Evolutionary conservation across 2,329 filamentous ascomycete species (phyloP).

Genomic region (Ophiostoma himal-ulmi): DNA sequence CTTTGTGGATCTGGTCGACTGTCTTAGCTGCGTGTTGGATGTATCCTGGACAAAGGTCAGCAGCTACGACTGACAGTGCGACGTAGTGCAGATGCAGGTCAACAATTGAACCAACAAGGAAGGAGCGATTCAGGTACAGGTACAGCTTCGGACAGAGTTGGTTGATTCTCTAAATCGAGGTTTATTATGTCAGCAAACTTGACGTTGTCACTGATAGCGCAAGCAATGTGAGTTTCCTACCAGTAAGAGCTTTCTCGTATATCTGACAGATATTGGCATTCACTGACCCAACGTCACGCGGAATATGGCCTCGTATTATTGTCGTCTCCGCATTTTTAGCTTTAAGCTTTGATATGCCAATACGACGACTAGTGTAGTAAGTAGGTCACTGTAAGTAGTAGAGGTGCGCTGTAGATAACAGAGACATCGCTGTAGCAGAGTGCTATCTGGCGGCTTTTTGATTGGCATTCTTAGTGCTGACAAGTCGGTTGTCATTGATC

Average conservation of each 20-base stretch:
- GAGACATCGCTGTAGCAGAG: not conserved
- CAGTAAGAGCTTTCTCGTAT: not conserved
- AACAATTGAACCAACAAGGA: not conserved
- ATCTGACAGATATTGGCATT: not conserved
- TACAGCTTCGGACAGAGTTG: not conserved
- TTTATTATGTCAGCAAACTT: not conserved
- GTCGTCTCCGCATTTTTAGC: slow-evolving; percentile 2
- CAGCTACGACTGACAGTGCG: no score
- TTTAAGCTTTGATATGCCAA: slow-evolving; percentile 5
- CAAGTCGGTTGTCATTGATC: not conserved
- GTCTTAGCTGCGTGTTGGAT: no score
- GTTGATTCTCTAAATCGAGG: not conserved
- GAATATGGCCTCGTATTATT: not conserved
- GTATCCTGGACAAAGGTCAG: no score
- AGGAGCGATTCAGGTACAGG: not conserved
- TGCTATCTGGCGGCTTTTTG: not conserved
- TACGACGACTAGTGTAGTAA: not conserved
- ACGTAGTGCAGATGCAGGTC: not conserved
- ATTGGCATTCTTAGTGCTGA: not conserved
- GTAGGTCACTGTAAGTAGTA: not conserved
- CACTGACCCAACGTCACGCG: not conserved
- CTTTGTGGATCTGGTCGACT: not conserved
- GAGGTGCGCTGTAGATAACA: not conserved
- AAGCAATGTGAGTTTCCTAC: no score
- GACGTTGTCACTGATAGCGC: not conserved